Evolutionary conservation across 768 basidiomycete species (phyloP).

Genomic region (Polyporus arcularius): DNA sequence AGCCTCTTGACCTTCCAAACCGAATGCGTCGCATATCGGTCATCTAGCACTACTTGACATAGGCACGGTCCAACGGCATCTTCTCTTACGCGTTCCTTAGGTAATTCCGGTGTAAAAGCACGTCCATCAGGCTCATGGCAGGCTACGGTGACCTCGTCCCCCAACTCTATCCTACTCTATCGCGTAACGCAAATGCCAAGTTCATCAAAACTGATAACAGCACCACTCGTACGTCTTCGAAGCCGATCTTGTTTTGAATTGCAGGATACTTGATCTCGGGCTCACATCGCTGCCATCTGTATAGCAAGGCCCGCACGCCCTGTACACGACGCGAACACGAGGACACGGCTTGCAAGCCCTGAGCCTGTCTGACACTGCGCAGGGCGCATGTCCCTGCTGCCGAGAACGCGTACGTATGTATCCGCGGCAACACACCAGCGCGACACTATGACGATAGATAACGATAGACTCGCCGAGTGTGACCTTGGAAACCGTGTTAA

Average conservation of each 20-base stretch:
- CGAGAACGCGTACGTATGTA: background rate
- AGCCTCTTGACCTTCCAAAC: too few species aligned
- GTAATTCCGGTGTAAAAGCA: background rate
- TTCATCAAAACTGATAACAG: background rate
- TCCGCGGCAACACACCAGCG: background rate
- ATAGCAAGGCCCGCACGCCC: background rate
- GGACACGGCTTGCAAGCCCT: background rate
- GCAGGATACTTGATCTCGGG: background rate
- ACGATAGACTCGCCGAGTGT: conserved; percentile 12
- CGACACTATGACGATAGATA: background rate
- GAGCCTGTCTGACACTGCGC: background rate
- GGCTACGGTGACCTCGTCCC: background rate
- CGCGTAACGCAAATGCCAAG: background rate
- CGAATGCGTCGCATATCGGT: background rate
- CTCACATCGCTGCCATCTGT: background rate
- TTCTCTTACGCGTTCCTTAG: background rate
- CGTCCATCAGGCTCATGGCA: background rate
- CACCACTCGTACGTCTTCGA: background rate
- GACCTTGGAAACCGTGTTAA: conserved; percentile 14
- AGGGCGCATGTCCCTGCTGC: background rate
- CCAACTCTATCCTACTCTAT: background rate
- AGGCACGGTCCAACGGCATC: background rate
- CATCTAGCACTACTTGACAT: background rate
- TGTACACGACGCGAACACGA: background rate
- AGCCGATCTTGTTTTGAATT: background rate